Base-by-base conservation (phyloP, 164 flowering plant species). In the Hamamelis virginiana region DNA sequence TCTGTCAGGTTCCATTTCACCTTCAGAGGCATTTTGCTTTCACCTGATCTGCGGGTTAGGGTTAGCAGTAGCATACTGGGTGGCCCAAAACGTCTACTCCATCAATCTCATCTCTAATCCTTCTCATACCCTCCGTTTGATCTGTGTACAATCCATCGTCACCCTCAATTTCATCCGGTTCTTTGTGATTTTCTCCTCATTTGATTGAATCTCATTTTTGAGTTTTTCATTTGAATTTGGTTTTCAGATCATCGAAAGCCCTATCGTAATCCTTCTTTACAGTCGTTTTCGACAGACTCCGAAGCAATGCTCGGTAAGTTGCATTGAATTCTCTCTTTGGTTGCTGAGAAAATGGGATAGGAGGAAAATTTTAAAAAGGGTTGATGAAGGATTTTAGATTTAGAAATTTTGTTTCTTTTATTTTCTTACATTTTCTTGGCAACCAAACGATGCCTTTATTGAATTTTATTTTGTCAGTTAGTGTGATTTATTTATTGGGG, bases 71-170 rank as follows among this genome's bases (percentile, higher is more conserved):
- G 77, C 85, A 12, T 60, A 80, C 38, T 84, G 84, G 86, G 59
- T 80, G 0, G 83, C 87, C 55, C 75, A 69, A 62, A 70, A 66
- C 28, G 25, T 84, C 56, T 83, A 68, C 71, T 69, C 82, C 21
- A 46, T 80, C 73, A 69, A 78, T 76, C 90, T 91, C 78, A 50
- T 83, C 69, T 78, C 90, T 22, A 52, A 86, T 80, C 83, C 92
- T 18, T 45, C 74, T 58, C 75, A 21, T 63, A 80, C 91, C 27
- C 87, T 91, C 69, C 70, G 69, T 69, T 74, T 84, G 22, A 55
- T 84, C 51, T 87, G 81, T 81, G 97, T 91, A 85, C 33, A 22
- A 11, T 59, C 38, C 27, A 65, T 50, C 45, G 14, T 15, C 23
- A 16, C 23, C 3, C 51, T 28, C 43, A 14, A 43, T 9, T 44